A percentile compares a stretch with the other conserved stretches of the same genome.
Conservation (phyloP, 768 basidiomycete genomes). For the Kwoniella sp. region DNA sequence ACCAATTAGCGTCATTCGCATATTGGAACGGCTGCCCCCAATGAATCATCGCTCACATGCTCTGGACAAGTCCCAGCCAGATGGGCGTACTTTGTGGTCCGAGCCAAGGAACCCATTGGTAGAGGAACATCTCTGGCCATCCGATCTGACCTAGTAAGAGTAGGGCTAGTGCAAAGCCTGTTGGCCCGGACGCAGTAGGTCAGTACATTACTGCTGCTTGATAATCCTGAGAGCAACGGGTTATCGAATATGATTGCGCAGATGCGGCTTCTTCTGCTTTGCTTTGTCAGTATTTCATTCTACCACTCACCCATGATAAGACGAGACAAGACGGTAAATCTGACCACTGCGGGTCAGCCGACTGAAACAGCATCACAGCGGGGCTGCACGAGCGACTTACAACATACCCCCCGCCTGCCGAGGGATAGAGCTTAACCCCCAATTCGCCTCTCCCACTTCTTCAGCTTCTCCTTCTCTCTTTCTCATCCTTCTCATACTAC, state of each 20-base stretch:
- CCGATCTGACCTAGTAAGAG: conserved; percentile 33
- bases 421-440: conserved; percentile 26
- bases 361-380: not conserved
- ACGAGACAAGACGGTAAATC: conserved; percentile 30
- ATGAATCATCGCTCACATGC: conserved; percentile 43
- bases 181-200: too few relatives aligned
- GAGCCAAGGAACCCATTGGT: conserved; percentile 32
- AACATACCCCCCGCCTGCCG: conserved; percentile 22
- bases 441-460: conserved; percentile 11
- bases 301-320: conserved; percentile 38
- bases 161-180: conserved; percentile 11
- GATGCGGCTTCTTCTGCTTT: too few relatives aligned
- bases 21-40: too few relatives aligned
- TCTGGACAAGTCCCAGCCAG: conserved; percentile 28
- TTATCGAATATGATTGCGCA: too few relatives aligned
- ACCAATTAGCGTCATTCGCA: too few relatives aligned
- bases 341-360: not conserved
- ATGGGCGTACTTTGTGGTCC: conserved; percentile 44
- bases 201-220: too few relatives aligned
- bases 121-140: conserved; percentile 37
- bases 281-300: too few relatives aligned
- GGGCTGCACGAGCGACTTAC: conserved; percentile 8
- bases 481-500: not conserved
- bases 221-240: too few relatives aligned
- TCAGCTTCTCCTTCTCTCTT: not conserved